Conservation (phyloP, 306 rosid species). For the Aeschynomene evenia region DNA sequence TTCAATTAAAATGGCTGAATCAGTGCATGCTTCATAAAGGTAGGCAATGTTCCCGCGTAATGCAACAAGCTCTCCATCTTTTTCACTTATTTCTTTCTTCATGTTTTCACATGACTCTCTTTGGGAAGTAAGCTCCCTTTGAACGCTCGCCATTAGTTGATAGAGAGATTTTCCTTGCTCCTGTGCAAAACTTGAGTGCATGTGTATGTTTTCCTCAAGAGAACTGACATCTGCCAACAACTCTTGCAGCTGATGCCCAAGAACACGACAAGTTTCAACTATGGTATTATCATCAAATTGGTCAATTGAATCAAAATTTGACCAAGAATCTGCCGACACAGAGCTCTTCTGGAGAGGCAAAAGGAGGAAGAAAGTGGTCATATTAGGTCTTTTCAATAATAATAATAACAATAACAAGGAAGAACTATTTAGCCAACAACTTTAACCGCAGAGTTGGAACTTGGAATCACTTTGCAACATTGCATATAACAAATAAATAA, state of each 20-base stretch:
- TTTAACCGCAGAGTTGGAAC: not conserved
- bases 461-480: conserved; percentile 2
- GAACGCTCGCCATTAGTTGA: conserved; percentile 43
- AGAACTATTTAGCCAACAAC: conserved; percentile 4
- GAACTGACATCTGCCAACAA: conserved; percentile 46
- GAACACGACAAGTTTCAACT: conserved; percentile 34
- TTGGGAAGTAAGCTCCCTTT: conserved; percentile 59
- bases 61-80: conserved; percentile 54
- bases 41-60: conserved; percentile 50
- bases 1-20: conserved; percentile 53
- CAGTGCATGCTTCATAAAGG: conserved; percentile 70
- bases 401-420: conserved; percentile 18
- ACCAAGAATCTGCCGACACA: conserved; percentile 47
- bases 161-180: conserved; percentile 52
- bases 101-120: conserved; percentile 57
- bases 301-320: conserved; percentile 41
- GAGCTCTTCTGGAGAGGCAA: conserved; percentile 48
- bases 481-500: not conserved
- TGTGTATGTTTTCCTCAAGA: conserved; percentile 53
- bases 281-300: conserved; percentile 45
- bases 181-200: conserved; percentile 51
- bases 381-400: not conserved
- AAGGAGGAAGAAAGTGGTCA: conserved; percentile 2
- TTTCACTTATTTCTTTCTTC: conserved; percentile 59
- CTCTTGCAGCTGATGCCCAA: conserved; percentile 58